Base-by-base conservation (phyloP, 208 protist species). In the Wallacemonas sp. region DNA sequence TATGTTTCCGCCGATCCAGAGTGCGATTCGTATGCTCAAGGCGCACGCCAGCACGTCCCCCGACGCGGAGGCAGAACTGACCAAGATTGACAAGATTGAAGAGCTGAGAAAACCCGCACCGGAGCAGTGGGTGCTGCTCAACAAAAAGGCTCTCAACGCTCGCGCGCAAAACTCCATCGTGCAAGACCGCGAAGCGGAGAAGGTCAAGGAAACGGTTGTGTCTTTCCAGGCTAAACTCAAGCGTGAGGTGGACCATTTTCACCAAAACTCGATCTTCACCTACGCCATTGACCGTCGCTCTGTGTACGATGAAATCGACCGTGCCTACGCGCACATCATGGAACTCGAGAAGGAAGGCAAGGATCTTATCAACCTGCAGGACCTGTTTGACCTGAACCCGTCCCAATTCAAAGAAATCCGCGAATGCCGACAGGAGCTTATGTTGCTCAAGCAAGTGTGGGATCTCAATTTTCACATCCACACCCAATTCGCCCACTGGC, bases 111-210 rank as follows among this genome's bases (percentile, higher is more conserved):
- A 98, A 60, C 83, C 93, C 1, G 93, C 93, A 1, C 94, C 95
- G 15, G 88, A 96, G 61, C 82, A 91, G 66, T 98, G 96, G 94
- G 67, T 96, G 45, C 73, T 78, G 22, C 77, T 96, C 28, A 96
- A 92, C 72, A 97, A 97, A 65, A 96, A 95, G 79, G 90, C 92
- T n/a, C 82, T 97, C 17, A 96, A 96, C 74, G 92, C 91, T n/a
- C 88, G 93, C 26, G 92, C 93, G 61, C 82, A 90, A 64, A 95
- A 97, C 68, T 94, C 89, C 22, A 95, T 95, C 63, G 83, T 95
- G 44, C 93, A 97, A 67, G 93, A 97, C 58, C 83, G 88, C 51
- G 93, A 97, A 60, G 91, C 93, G 22, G 90, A 96, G 78, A 95
- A 96, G 78, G 83, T 97, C 30, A 97, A 97, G 87, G 90, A 92